Conservation (phyloP, 148 eudicot species). For the Euryodendron excelsum region DNA sequence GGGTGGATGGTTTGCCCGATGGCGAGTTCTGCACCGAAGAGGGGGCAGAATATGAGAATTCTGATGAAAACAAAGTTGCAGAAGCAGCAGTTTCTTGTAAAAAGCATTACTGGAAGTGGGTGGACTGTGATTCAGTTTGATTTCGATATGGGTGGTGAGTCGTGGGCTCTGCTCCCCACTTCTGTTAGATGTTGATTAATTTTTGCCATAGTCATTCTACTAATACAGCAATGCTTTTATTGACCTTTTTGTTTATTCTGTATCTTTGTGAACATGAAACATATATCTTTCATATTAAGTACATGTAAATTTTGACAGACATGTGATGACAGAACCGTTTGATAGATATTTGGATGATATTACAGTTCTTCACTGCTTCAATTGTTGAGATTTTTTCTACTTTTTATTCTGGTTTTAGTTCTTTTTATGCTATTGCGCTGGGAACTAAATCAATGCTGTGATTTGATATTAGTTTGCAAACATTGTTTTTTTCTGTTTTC, state of each 20-base stretch:
- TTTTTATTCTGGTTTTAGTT: background rate
- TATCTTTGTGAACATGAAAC: slow-evolving; percentile 1
- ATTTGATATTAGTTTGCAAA: background rate
- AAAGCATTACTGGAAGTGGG: slow-evolving; percentile 96
- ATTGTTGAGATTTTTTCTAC: background rate
- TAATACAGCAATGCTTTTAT: background rate
- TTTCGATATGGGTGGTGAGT: slow-evolving; percentile 41
- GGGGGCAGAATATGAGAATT: slow-evolving; percentile 54
- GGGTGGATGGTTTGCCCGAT: slow-evolving; percentile 80
- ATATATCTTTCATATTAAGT: background rate
- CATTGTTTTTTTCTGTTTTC: background rate
- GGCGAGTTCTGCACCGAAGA: slow-evolving; percentile 79
- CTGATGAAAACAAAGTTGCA: slow-evolving; percentile 26
- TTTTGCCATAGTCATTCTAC: background rate
- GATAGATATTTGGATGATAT: background rate
- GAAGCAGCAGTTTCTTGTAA: slow-evolving; percentile 57
- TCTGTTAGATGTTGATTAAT: background rate
- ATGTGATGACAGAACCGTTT: background rate
- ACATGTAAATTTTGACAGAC: background rate
- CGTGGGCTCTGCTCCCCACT: slow-evolving; percentile 4
- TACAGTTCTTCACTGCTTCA: background rate
- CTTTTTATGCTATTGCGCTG: background rate
- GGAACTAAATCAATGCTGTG: background rate
- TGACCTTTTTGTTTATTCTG: background rate
- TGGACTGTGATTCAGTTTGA: slow-evolving; percentile 49